These are phyloP conservation scores for Microcyclospora pomicola DNA, from an alignment of 2,329 filamentous ascomycete species.

Conservation along the genomic window DNA sequence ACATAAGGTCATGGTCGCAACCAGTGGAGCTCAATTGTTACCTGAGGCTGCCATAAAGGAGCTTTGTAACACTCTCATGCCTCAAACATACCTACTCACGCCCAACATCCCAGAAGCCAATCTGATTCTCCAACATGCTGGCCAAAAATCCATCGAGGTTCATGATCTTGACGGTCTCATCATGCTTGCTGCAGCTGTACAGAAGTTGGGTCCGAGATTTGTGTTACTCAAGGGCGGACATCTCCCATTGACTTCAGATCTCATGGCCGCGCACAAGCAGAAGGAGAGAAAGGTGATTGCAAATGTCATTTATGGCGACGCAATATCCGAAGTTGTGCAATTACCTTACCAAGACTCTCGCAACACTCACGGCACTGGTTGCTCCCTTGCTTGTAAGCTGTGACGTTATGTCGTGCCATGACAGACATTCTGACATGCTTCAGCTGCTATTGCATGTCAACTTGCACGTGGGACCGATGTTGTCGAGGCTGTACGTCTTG, in stretches of 20 bases:
- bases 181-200: constrained; percentile 50
- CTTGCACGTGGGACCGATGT: constrained; percentile 47
- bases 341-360: constrained; percentile 56
- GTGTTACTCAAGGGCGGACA: constrained; percentile 88
- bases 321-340: constrained; percentile 48
- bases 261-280: constrained; percentile 43
- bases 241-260: constrained; percentile 55
- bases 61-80: constrained; percentile 47
- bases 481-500: constrained; percentile 48
- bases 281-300: constrained; percentile 54
- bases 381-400: constrained; percentile 69
- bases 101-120: constrained; percentile 66
- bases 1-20: constrained; percentile 76
- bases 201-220: constrained; percentile 57
- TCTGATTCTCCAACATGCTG: constrained; percentile 45
- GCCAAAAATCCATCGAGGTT: constrained; percentile 34
- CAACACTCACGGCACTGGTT: constrained; percentile 91
- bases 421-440: constrained; percentile 1
- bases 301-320: constrained; percentile 59
- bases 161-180: constrained; percentile 52
- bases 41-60: constrained; percentile 49
- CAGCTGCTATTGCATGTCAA: constrained; percentile 63
- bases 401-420: not conserved
- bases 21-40: constrained; percentile 58
- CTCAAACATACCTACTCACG: constrained; percentile 54